Evolutionary conservation across 257 asterid species (phyloP), one percentile per base, ranked within the genome.

Genomic region (Fraxinus anomala): DNA sequence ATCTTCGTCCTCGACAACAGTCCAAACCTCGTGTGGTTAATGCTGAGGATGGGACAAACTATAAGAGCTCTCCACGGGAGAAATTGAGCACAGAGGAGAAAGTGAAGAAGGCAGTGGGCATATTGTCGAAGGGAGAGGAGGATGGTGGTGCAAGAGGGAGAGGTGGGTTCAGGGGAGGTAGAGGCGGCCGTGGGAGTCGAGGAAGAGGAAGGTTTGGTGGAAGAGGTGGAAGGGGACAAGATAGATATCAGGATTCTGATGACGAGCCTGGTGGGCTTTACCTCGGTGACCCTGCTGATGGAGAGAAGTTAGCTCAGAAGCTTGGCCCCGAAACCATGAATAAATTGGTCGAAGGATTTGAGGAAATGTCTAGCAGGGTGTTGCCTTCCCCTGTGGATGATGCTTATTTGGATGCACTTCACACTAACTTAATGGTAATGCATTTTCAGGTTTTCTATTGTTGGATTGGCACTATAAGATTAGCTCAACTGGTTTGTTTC

Each of bases 271-370:
- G 37, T 2, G 91, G 83, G 37, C 77, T 84, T 81, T 68, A 72
- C 83, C 81, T 88, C 3, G 91, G 91, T 9, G 90, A 91, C 63
- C 82, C 87, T 39, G 91, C 82, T 13, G 92, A 85, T 12, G 92
- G 88, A 74, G 96, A 92, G 80, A 86, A 82, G 75, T 47, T 93
- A 88, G 91, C 91, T 33, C 16, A 87, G 88, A 86, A 72, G 82
- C 82, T 93, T 70, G 99, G 99, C 56, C 89, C 96, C n/a, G 94
- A 88, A 61, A 24, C 47, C 63, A 86, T 86, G 96, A 79, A 81
- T 77, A 68, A 80, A 66, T 17, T 96, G 77, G 89, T 77, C 5
- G 97, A 91, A 79, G 97, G 86, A 24, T 84, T 88, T n/a, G 94
- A 95, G 30, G 98, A 91, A 56, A 80, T 83, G 81, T 74, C 89